Base-by-base conservation (phyloP, 768 basidiomycete genomes). In the Trametes elegans region DNA sequence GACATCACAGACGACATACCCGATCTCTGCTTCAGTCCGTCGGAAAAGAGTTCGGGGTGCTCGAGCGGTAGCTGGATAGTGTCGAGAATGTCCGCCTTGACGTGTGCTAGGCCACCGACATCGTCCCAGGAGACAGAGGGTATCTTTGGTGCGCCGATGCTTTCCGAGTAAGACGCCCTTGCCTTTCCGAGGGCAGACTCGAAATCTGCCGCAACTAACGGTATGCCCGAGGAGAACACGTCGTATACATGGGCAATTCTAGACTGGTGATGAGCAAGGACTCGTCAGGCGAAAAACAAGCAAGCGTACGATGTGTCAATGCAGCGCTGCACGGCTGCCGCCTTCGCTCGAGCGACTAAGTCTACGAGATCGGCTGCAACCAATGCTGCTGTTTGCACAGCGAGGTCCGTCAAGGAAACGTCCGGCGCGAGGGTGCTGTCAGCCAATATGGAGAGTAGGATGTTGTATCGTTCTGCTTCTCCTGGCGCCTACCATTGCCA, bases 91-190 rank as follows among this genome's bases (percentile, higher is more conserved):
- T 98, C 96, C 32, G 82, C 71, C 68, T 98, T 98, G 54, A 97
- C 92, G 56, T 78, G 73, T 2, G 84, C 85, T 10, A 99, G 74
- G 4, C 97, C 97, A 24, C 97, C 97, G 11, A 99, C 88, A 68
- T 99, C 97, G 68, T 98, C 93, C 97, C 97, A 99, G 0, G 88
- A 81, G 0, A 99, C 94, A 59, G 79, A 88, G 1, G 97, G 97
- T 31, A 99, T 99, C 62, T 89, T 94, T 0, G 97, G 97, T 23
- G 93, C 93, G n/a, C 95, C 96, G 56, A 98, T 96, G 65, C 81
- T 92, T 66, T 94, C 91, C 7, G 91, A 88, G 69, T 95, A 95
- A 0, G 88, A 80, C 9, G 80, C 73, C 49, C 93, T 77, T 11
- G 89, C 88, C 57, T 84, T 80, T 11, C 77, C 76, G 18, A 98